Evolutionary conservation across 495 filamentous ascomycete species (phyloP), one percentile per base, ranked within the genome.

Genomic region (Penicillium cinerascens): DNA sequence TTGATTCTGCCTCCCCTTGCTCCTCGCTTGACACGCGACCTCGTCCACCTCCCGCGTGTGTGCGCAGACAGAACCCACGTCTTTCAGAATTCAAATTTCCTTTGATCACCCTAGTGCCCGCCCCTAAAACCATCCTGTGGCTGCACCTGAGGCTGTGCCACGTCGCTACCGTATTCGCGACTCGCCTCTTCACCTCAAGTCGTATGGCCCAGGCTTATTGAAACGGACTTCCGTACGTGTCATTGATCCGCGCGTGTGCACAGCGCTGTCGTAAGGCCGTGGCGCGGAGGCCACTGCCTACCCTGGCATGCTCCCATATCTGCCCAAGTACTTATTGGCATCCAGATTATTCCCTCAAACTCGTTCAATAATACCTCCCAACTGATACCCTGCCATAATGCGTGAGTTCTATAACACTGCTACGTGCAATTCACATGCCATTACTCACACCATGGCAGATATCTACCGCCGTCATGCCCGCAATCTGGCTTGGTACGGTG

Each of bases 401-500:
- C 49, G 49, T 51, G 49, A 51, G 49, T 49, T 25, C 35, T 26
- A 35, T 36, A 44, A 39, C 1, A 18, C 39, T 8, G 10, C 37
- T 0, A 16, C 17, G 3, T 21, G 10, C 38, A 41, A 4, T 18
- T 21, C 33, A n/a, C 27, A 16, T 26, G 22, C 2, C 23, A 2
- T 16, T 44, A 15, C 11, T 43, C 29, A 26, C 16, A 18, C 18
- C 37, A 42, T 44, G 13, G 9, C 22, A 81, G 78, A 79, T 55
- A 77, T 66, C 55, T 75, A 71, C 46, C 70, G 71, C 43, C 63
- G 70, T 25, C 51, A 70, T 42, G 78, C 78, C 36, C 72, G 65
- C 37, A 62, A 68, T 4, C 54, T 71, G 39, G 77, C 78, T 21
- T 78, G 78, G 76, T 77, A 77, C 47, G 70, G 73, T 48, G 55